phyloP scores from a whole-genome alignment of 1,284 basidiomycete genomes.

The Blastosporella zonata region DNA sequence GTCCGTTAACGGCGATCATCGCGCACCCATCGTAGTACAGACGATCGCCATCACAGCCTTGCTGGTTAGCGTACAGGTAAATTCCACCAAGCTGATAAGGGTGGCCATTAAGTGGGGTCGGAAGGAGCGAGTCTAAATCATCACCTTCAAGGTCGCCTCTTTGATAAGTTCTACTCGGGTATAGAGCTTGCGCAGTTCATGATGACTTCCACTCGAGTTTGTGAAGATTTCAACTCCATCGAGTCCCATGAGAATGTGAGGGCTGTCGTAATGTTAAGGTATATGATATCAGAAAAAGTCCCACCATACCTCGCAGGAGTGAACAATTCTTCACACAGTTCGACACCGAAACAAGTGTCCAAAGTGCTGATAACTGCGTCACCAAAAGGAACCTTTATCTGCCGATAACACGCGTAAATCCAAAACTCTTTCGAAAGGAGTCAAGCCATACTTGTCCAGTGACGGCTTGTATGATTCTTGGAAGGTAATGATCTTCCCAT shows the following conservation, averaged over 20 bases:
- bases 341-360: slow-evolving; percentile 96
- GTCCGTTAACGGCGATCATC: slow-evolving; percentile 93
- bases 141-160: slow-evolving; percentile 92
- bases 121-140: neutral
- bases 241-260: slow-evolving; percentile 95
- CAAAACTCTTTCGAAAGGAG: neutral
- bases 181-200: slow-evolving; percentile 94
- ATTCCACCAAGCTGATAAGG: slow-evolving; percentile 81
- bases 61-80: slow-evolving; percentile 98
- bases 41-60: slow-evolving; percentile 97
- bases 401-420: neutral
- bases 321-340: slow-evolving; percentile 96
- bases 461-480: slow-evolving; percentile 80
- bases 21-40: slow-evolving; percentile 98
- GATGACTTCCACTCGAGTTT: slow-evolving; percentile 96
- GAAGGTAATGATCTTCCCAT: slow-evolving; percentile 88
- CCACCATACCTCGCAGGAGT: slow-evolving; percentile 82
- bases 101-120: neutral
- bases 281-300: slow-evolving; percentile 11
- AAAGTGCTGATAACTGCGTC: slow-evolving; percentile 90
- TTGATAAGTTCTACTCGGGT: slow-evolving; percentile 93
- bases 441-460: slow-evolving; percentile 74
- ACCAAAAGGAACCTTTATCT: slow-evolving; percentile 91
- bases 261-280: slow-evolving; percentile 44
- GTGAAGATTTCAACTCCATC: slow-evolving; percentile 99